Evolutionary conservation across 768 basidiomycete genomes (phyloP), one percentile per base, ranked within the genome.

Genomic region (Lactarius vividus): DNA sequence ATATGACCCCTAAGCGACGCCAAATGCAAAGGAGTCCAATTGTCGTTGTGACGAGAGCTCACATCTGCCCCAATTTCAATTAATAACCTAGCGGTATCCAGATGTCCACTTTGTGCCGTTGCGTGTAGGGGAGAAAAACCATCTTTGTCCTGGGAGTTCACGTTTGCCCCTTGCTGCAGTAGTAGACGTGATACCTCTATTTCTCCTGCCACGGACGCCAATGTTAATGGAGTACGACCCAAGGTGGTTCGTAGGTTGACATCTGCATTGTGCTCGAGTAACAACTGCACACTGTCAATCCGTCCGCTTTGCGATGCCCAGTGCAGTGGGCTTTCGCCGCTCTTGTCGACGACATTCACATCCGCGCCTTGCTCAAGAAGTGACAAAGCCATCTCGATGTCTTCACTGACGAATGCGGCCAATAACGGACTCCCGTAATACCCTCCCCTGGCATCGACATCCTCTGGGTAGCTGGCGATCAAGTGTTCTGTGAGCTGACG

Each of bases 231-330:
- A 20, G 42, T 42, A 20, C 7, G 18, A 6, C 42, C 42, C 42
- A 7, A 20, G 42, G 3, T 11, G 54, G 31, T 39, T 23, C 39
- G 61, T 5, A 31, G 40, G 1, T 63, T 46, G 8, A 20, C 26
- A n/a, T 63, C 42, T 18, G 31, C 62, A 15, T 31, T 55, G 55
- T 49, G n/a, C 55, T 63, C n/a, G 28, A 64, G 57, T 35, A 64
- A 46, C 9, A 59, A 26, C 8, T 18, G 39, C 10, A 39, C 57
- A 16, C 16, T 15, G 8, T 33, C 49, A 26, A 7, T n/a, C 4
- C 8, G 39, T 28, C 29, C 52, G 3, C 5, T 0, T 4, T 5
- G 1, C 9, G 37, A 53, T 26, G 39, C 52, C 5, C 7, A 0
- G 18, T 59, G 57, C 37, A 64, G 46, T 23, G 57, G 37, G 3